Evolutionary conservation across 164 flowering plant species (phyloP).

Genomic region (Chloranthus sessilifolius): DNA sequence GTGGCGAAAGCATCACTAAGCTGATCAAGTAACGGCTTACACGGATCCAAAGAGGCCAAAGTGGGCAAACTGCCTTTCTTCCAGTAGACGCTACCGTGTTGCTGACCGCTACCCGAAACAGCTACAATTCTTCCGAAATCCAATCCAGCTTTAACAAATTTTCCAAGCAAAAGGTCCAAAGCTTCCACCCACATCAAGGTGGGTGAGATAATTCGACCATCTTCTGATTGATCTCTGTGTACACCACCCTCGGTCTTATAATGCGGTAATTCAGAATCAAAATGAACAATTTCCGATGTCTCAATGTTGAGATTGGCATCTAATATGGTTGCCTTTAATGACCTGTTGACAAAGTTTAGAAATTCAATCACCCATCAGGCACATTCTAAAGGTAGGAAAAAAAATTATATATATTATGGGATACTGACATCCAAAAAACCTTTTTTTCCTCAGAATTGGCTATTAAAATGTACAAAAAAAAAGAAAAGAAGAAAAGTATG

Average conservation of each 20-base stretch:
- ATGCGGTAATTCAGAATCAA: conserved; percentile 83
- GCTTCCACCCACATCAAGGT: conserved; percentile 98
- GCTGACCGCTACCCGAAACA: conserved; percentile 96
- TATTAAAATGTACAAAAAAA: too few species aligned
- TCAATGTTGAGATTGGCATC: conserved; percentile 70
- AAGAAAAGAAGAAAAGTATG: too few species aligned
- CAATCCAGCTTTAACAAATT: conserved; percentile 42
- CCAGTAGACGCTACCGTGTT: conserved; percentile 98
- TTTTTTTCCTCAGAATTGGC: too few species aligned
- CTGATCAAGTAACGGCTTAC: conserved; percentile 51
- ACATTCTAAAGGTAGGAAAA: too few species aligned
- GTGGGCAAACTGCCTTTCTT: conserved; percentile 53
- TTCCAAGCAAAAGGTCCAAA: conserved; percentile 63
- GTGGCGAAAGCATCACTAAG: conserved; percentile 61
- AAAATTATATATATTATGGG: too few species aligned
- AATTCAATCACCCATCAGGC: too few species aligned
- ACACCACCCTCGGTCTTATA: conserved; percentile 93
- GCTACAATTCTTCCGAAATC: conserved; percentile 71
- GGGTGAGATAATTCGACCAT: conserved; percentile 91
- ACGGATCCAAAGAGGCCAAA: conserved; percentile 57
- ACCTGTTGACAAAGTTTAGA: conserved; percentile 35
- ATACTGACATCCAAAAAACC: too few species aligned
- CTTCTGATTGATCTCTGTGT: conserved; percentile 51
- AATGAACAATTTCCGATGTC: conserved; percentile 57
- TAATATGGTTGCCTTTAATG: conserved; percentile 86